Base-by-base conservation (phyloP, 139 green algal species). In the Coelastrella sp. region DNA sequence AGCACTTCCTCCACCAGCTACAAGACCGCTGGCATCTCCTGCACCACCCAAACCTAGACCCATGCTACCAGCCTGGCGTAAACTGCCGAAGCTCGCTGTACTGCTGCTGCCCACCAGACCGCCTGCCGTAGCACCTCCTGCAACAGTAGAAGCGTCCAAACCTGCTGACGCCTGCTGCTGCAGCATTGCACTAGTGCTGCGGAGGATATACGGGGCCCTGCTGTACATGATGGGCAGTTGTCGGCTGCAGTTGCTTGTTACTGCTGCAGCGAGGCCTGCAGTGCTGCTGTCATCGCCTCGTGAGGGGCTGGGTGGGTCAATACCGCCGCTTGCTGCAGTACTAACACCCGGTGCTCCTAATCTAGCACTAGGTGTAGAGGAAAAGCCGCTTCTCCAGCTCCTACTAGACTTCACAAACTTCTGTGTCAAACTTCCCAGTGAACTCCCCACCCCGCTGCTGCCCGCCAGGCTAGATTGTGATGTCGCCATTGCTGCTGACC, bases 161-260 rank as follows among this genome's bases (percentile, higher is more conserved):
- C 32, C 38, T 23, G 37, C 41, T 34, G n/a, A 30, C 34, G 25
- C 9, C 72, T 80, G 72, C 45, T 67, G 72, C 72, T 67, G 73
- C 48, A 25, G 25, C 48, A 7, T 4, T 23, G 48, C 32, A 30
- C 74, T 35, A 21, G 72, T 77, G 43, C 41, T 86, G 8, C 87
- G 87, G 32, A 90, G 51, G 35, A 87, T 87, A 63, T 85, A 90
- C 38, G 84, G 87, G 13, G 62, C 75, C 13, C 87, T 68, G 62
- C 72, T 80, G 79, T 72, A 88, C 15, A 40, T 32, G n/a, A 17
- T 30, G 25, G 67, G 63, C 40, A 74, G 25, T 8, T 71, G 8
- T 11, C 51, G n/a, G n/a, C 75, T 57, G 53, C 51, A n/a, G 30
- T 71, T 53, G 4, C 40, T 63, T 27, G 76, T 59, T 41, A 59